phyloP scores from a whole-genome alignment of 2,329 filamentous ascomycete species.

The Albophoma yamanashiensis region DNA sequence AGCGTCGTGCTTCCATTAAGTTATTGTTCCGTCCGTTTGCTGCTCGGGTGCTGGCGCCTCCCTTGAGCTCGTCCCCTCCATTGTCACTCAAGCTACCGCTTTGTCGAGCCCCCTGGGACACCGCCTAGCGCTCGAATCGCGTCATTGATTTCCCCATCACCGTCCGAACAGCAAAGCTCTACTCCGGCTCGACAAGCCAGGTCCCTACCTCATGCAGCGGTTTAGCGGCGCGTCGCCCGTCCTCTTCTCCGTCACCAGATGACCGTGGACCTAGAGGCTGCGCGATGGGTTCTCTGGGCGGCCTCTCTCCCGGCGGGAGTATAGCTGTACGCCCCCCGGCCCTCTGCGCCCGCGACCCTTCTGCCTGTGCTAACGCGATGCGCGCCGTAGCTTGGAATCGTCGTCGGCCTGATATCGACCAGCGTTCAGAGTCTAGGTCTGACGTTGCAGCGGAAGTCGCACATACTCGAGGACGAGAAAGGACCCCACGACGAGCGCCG shows the following conservation, averaged over 20 bases:
- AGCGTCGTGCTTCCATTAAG: neutral
- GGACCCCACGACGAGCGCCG: constrained; percentile 64
- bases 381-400: constrained; percentile 63
- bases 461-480: constrained; percentile 95
- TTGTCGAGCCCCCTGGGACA: neutral
- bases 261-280: constrained; percentile 28
- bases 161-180: neutral
- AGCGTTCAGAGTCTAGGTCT: constrained; percentile 91
- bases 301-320: constrained; percentile 67
- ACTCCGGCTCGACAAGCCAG: neutral
- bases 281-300: constrained; percentile 62
- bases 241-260: constrained; percentile 28
- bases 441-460: constrained; percentile 94
- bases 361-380: constrained; percentile 10
- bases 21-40: neutral
- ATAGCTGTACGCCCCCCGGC: constrained; percentile 51
- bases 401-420: constrained; percentile 87
- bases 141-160: neutral
- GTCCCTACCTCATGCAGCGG: constrained; percentile 13
- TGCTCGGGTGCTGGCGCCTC: constrained; percentile 9
- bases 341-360: neutral
- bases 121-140: neutral
- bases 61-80: neutral
- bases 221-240: constrained; percentile 2
- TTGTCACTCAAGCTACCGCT: neutral